Evolutionary conservation across 495 filamentous ascomycete genomes (phyloP), one percentile per base, ranked within the genome.

Genomic region (Aspergillus indologenus): DNA sequence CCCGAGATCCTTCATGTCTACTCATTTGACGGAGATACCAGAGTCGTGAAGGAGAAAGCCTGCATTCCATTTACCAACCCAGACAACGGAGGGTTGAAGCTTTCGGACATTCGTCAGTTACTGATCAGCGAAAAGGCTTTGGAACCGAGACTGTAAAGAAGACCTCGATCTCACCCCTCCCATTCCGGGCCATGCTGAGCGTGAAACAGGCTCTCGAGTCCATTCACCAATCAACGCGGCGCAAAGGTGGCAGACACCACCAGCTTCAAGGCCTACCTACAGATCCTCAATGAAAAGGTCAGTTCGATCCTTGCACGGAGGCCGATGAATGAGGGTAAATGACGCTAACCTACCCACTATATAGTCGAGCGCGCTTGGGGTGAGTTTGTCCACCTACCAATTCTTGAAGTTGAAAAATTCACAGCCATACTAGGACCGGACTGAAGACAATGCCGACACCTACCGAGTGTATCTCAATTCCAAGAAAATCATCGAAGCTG

Each of bases 401-500:
- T 3, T 29, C 22, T 26, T 26, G 26, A 12, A 50, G 17, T 2
- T 24, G 20, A n/a, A n/a, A n/a, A n/a, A n/a, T n/a, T n/a, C n/a
- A n/a, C n/a, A n/a, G n/a, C n/a, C n/a, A n/a, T n/a, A 24, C 5
- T 45, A 56, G 54, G 54, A 56, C 6, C 31, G 19, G 9, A 19
- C 44, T 2, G 54, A 48, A 17, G 54, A 56, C 44, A 56, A 56
- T 26, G 54, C 54, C 23, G 54, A 56, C 17, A 56, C 21, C 24
- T 56, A 56, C 22, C 20, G 54, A 21, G 54, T 56, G 3, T 56
- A 56, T 18, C 44, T 56, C 54, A 12, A 19, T 12, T 56, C 54
- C 7, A 45, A 56, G 29, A 22, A 56, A 9, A 48, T 56, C 18
- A 3, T 15, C 3, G 54, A 56, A 26, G 6, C 19, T 3, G 44